Evolutionary conservation across 805 yeast species (phyloP).

Genomic region (Ogataea pini): DNA sequence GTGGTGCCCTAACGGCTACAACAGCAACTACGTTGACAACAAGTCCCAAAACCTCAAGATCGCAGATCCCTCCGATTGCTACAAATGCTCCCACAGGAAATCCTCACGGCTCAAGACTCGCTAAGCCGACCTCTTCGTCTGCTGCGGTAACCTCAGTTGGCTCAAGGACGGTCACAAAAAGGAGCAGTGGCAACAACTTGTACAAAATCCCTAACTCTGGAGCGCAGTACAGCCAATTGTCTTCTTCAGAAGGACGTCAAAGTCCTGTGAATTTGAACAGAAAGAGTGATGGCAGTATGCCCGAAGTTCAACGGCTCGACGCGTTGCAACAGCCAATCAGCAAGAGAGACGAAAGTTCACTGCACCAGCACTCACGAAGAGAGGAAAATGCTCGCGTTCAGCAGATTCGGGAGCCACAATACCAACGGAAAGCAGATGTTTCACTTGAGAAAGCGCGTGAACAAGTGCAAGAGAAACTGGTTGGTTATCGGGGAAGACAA

Average conservation of each 20-base stretch:
- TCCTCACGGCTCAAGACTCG: not conserved
- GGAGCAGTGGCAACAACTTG: no score
- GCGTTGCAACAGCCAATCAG: not conserved
- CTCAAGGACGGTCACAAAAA: not conserved
- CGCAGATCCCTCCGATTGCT: not conserved
- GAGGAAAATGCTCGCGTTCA: not conserved
- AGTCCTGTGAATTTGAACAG: not conserved
- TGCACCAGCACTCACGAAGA: not conserved
- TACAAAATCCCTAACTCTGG: no score
- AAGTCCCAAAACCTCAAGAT: not conserved
- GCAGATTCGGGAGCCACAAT: not conserved
- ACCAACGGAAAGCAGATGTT: no score
- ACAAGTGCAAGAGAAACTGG: not conserved
- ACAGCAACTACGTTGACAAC: conserved; percentile 15
- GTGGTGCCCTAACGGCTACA: conserved; percentile 16
- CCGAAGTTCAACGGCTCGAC: not conserved
- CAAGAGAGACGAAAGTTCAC: not conserved
- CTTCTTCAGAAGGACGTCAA: not conserved
- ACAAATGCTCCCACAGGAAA: not conserved
- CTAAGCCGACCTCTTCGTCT: not conserved
- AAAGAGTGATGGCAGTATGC: not conserved
- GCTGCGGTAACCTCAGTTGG: not conserved
- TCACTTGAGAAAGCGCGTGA: not conserved
- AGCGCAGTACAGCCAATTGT: not conserved
- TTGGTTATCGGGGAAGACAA: not conserved